phyloP scores from a whole-genome alignment of 2,329 filamentous ascomycete species.

The Massarina eburnea region DNA sequence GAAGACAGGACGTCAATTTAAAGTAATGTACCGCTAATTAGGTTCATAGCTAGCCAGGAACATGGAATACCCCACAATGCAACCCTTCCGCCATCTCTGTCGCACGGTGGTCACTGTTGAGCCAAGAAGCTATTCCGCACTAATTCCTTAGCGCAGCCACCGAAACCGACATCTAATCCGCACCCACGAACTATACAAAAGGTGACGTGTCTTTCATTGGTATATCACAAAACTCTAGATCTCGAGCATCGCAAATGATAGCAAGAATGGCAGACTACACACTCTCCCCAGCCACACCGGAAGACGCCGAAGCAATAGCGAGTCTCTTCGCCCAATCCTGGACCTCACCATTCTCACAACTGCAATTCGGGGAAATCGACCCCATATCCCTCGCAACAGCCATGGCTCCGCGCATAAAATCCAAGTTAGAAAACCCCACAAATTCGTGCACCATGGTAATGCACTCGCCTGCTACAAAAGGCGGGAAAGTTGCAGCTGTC shows the following conservation, averaged over 20 bases:
- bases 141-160: no score
- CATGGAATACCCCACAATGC: no score
- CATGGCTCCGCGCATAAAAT: conserved; percentile 25
- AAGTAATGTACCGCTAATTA: no score
- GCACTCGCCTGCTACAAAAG: conserved; percentile 6
- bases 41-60: no score
- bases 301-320: conserved; percentile 23
- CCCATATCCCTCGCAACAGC: conserved; percentile 11
- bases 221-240: no score
- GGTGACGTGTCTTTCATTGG: no score
- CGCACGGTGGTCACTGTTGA: no score
- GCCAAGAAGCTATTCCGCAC: no score
- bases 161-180: no score
- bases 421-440: conserved; percentile 14
- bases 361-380: conserved; percentile 31
- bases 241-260: background rate
- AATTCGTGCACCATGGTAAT: conserved; percentile 16
- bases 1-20: no score
- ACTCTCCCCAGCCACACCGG: conserved; percentile 12
- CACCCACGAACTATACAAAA: no score
- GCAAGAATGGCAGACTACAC: conserved; percentile 3
- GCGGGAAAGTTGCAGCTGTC: conserved; percentile 19
- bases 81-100: no score
- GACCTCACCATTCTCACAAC: conserved; percentile 26
- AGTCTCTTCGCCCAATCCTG: conserved; percentile 28